Evolutionary conservation across 2,329 filamentous ascomycete species (phyloP), one percentile per base, ranked within the genome.

Genomic region (Ustulina deusta): DNA sequence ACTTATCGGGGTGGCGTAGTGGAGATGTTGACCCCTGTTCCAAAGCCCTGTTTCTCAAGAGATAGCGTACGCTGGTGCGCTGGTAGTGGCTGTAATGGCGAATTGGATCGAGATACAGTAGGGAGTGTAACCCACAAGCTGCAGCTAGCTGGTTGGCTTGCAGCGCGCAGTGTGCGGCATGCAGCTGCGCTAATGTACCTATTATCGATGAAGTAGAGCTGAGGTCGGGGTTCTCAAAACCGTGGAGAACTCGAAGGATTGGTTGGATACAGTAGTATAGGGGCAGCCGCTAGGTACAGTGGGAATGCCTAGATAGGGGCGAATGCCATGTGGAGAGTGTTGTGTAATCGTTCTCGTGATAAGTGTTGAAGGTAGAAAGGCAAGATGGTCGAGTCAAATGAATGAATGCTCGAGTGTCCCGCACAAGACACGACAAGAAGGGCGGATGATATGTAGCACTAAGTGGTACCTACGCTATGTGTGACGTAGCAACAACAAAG

Each of bases 101-200:
- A 6, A 11, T 9, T 32, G 11, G 27, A 42, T 40, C 42, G 42
- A 34, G 58, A 54, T 40, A 57, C 11, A 13, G 29, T 29, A 27
- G 36, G 20, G 32, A 3, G 27, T n/a, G 15, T 40, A 3, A 27
- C 46, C 20, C 10, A 52, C 46, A 36, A 48, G n/a, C 61, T 59
- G 55, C 36, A 52, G 61, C 25, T 64, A 52, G 54, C 7, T 59
- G 44, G 27, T 36, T 34, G 58, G 49, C 58, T 59, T 65, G 62
- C 57, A 61, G 66, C 36, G 22, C 54, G 64, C 58, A 52, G 63
- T 38, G 57, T 20, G 49, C 25, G 32, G 57, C 36, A 55, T 61
- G 63, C 51, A 55, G 63, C 51, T 63, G 49, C 56, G 54, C 52
- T 55, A 40, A 29, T n/a, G 15, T n/a, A 10, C 17, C 38, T n/a